phyloP scores from a whole-genome alignment of 2,329 filamentous ascomycete genomes.

The Phoma sp. region DNA sequence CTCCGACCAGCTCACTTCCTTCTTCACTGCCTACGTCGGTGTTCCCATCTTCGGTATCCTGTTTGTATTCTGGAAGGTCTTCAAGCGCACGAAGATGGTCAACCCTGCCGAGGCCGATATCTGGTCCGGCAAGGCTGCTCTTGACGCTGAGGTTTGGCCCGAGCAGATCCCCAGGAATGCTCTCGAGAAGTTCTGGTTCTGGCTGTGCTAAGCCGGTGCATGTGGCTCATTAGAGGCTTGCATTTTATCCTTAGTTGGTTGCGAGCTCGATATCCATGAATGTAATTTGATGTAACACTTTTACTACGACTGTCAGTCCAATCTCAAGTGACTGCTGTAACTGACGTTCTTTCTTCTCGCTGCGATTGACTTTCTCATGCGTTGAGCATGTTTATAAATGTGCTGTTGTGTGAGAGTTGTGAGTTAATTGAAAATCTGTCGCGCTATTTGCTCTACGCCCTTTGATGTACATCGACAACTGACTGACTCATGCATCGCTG shows the following conservation, averaged over 20 bases:
- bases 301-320: background rate
- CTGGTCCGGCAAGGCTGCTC: conserved; percentile 55
- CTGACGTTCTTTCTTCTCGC: background rate
- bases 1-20: conserved; percentile 49
- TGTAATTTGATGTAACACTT: background rate
- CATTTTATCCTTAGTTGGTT: conserved; percentile 1
- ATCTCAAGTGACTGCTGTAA: background rate
- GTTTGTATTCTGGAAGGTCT: conserved; percentile 70
- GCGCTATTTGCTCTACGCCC: background rate
- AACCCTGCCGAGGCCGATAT: conserved; percentile 54
- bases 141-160: conserved; percentile 56
- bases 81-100: conserved; percentile 66
- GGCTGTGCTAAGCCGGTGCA: conserved; percentile 50
- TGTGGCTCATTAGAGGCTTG: background rate
- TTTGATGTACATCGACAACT: background rate
- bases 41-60: conserved; percentile 51
- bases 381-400: background rate
- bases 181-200: conserved; percentile 59
- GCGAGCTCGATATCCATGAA: conserved; percentile 14
- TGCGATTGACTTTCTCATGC: too few relatives aligned
- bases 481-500: background rate
- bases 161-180: conserved; percentile 53
- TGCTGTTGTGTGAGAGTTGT: background rate
- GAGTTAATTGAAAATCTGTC: background rate
- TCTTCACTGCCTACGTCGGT: conserved; percentile 61